Percentiles rank a stretch among this genome's conserved stretches.
Conservation (phyloP, 257 asterid genomes). For the Penstemon davidsonii region DNA sequence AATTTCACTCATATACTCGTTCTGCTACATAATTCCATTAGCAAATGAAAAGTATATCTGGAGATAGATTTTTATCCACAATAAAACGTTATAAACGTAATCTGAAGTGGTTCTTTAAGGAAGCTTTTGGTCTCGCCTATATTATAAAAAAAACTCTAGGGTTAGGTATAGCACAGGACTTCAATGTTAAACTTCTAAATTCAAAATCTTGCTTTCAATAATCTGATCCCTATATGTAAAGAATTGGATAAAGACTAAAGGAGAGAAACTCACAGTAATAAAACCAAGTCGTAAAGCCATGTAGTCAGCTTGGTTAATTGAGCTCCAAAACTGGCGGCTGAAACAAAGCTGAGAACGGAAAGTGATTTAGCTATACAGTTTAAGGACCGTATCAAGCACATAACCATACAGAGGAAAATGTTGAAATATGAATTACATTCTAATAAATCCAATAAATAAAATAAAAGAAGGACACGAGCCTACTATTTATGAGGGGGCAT, state of each 20-base stretch:
- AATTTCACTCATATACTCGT: neutral
- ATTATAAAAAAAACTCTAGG: neutral
- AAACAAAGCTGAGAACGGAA: constrained; percentile 75
- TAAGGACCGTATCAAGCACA: neutral
- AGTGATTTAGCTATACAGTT: neutral
- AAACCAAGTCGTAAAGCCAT: constrained; percentile 87
- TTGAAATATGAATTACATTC: neutral
- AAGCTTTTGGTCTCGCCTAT: neutral
- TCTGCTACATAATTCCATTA: constrained; percentile 1
- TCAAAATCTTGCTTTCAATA: constrained; percentile 8
- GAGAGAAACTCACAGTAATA: constrained; percentile 58
- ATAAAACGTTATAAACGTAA: neutral
- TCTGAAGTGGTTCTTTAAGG: neutral
- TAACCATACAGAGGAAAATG: neutral
- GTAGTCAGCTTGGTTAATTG: constrained; percentile 90
- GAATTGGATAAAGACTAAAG: neutral
- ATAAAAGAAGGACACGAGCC: constrained; percentile 2
- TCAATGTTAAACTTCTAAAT: neutral
- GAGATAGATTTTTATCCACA: neutral
- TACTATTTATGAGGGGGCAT: neutral
- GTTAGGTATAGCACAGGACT: neutral
- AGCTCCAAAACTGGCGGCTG: constrained; percentile 98
- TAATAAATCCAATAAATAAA: neutral
- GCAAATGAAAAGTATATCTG: constrained; percentile 2
- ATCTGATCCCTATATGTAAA: neutral